Percentiles rank a stretch among this genome's conserved stretches.
phyloP scores from a whole-genome alignment of 352 stramenopile species.

The Phytophthora tubulina region DNA sequence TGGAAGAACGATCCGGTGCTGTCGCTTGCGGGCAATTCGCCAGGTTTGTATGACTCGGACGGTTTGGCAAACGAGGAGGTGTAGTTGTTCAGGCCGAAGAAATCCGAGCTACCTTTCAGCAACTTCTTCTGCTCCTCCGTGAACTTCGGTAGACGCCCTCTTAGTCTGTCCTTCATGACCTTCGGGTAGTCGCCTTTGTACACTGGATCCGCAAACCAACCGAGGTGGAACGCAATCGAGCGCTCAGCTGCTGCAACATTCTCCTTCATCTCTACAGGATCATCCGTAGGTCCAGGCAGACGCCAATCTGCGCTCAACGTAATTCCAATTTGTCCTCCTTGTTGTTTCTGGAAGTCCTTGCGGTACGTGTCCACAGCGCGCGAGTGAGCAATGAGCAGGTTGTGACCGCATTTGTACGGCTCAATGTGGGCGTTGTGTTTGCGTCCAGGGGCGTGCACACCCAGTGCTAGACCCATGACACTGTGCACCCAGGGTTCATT shows the following conservation, averaged over 20 bases:
- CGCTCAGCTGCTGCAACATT: conserved; percentile 78
- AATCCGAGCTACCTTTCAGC: conserved; percentile 90
- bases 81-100: conserved; percentile 97
- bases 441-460: conserved; percentile 86
- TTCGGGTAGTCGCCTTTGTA: conserved; percentile 93
- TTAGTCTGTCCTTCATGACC: conserved; percentile 88
- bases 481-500: conserved; percentile 93
- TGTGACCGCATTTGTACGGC: conserved; percentile 89
- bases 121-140: conserved; percentile 83
- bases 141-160: conserved; percentile 89
- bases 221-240: conserved; percentile 89
- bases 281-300: conserved; percentile 66
- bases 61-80: conserved; percentile 59
- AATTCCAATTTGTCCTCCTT: conserved; percentile 91
- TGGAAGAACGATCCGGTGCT: conserved; percentile 42
- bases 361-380: conserved; percentile 87
- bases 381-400: conserved; percentile 92
- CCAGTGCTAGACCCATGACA: conserved; percentile 88
- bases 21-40: conserved; percentile 25
- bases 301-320: conserved; percentile 92
- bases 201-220: conserved; percentile 94
- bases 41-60: conserved; percentile 46
- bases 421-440: conserved; percentile 59
- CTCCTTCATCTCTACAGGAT: conserved; percentile 61
- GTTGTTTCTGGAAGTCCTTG: conserved; percentile 72